Evolutionary conservation across 441 rosid genomes (phyloP).

Genomic region (Jatropha podagrica): DNA sequence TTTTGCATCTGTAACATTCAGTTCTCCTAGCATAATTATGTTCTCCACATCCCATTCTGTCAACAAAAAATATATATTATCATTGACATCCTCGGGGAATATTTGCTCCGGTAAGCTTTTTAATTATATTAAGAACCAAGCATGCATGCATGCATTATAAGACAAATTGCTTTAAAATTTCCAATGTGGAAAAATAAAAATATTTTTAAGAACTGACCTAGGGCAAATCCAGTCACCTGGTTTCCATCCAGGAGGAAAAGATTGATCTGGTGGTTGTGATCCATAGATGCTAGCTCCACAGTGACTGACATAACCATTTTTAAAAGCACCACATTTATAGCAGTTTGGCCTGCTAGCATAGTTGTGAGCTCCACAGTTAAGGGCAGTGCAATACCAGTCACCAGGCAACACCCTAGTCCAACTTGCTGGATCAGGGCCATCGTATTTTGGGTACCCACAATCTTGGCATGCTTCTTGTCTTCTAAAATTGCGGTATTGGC

Average conservation of each 20-base stretch:
- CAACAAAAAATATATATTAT: slow-evolving; percentile 1
- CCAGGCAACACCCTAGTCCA: slow-evolving; percentile 71
- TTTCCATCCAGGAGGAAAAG: slow-evolving; percentile 87
- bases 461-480: slow-evolving; percentile 77
- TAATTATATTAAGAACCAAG: background rate
- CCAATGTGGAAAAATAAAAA: no score
- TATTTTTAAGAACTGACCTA: slow-evolving; percentile 30
- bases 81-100: no score
- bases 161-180: no score
- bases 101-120: no score
- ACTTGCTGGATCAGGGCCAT: slow-evolving; percentile 70
- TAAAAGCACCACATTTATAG: slow-evolving; percentile 56
- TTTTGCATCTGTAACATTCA: slow-evolving; percentile 78
- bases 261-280: slow-evolving; percentile 27
- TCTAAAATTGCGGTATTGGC: slow-evolving; percentile 85
- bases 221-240: slow-evolving; percentile 87
- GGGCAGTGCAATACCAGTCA: slow-evolving; percentile 81
- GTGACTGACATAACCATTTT: slow-evolving; percentile 39
- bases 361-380: slow-evolving; percentile 81
- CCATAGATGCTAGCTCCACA: slow-evolving; percentile 31
- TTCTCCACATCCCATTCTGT: slow-evolving; percentile 65
- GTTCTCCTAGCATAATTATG: slow-evolving; percentile 87
- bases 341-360: slow-evolving; percentile 79
- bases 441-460: slow-evolving; percentile 74
- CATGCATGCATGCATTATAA: background rate